A percentile compares a stretch with the other conserved stretches of the same genome.
phyloP scores from a whole-genome alignment of 1,284 basidiomycete genomes.

The Leccinum angustisporum region DNA sequence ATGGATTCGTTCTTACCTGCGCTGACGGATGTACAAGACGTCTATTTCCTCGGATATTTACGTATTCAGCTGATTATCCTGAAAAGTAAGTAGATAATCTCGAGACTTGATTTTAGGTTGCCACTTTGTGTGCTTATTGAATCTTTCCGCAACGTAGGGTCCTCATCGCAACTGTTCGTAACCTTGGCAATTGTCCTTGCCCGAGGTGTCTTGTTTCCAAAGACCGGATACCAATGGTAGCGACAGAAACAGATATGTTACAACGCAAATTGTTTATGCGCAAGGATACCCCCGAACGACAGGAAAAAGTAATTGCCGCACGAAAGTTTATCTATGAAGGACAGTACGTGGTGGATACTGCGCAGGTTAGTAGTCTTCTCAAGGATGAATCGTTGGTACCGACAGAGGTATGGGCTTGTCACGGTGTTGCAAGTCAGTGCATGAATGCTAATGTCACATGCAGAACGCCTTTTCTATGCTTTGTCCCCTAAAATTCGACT shows the following conservation, averaged over 20 bases:
- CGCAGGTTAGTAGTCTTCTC: not conserved
- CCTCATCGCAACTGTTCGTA: not conserved
- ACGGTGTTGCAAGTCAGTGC: not conserved
- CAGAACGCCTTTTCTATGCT: not conserved
- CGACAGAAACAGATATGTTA: not conserved
- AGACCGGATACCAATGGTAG: not conserved
- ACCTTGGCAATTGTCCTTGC: not conserved
- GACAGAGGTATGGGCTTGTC: not conserved
- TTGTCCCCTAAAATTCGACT: not conserved
- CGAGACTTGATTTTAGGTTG: not conserved
- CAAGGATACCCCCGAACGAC: not conserved
- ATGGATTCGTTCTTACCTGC: not conserved
- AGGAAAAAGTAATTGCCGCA: not conserved
- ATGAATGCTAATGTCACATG: not conserved
- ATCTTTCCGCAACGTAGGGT: not conserved
- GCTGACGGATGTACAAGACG: not conserved
- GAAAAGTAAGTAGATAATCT: not conserved
- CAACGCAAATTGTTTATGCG: not conserved
- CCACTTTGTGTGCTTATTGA: not conserved
- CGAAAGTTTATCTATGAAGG: not conserved
- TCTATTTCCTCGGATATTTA: not conserved
- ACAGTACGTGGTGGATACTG: not conserved
- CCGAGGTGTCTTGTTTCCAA: not conserved
- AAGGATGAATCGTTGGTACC: not conserved
- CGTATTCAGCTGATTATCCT: not conserved